phyloP scores from a whole-genome alignment of 352 stramenopile species.

The Phytophthora pistaciae region DNA sequence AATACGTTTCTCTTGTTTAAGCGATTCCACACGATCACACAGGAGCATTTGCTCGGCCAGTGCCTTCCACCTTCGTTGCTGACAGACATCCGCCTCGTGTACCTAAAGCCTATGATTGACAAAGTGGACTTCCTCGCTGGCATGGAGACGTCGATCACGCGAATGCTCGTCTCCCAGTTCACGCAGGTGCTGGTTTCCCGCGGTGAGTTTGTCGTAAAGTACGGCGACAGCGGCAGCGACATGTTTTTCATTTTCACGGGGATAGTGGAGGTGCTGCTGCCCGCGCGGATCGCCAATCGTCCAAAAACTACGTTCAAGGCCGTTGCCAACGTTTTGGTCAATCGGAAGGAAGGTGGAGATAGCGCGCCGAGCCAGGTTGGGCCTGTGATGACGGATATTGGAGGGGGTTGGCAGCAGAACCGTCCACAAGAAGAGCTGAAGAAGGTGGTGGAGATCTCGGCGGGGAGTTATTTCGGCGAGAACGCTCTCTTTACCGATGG shows the following conservation, averaged over 20 bases:
- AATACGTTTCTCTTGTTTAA: conserved; percentile 69
- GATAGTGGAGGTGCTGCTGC: conserved; percentile 48
- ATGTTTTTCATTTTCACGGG: conserved; percentile 80
- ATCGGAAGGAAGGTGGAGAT: background rate
- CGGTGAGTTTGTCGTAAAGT: conserved; percentile 46
- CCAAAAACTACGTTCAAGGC: conserved; percentile 7
- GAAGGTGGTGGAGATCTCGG: conserved; percentile 56
- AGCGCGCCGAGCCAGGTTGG: background rate
- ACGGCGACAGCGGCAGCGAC: conserved; percentile 57
- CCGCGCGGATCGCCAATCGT: conserved; percentile 5
- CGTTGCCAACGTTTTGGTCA: conserved; percentile 2
- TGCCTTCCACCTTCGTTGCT: conserved; percentile 55
- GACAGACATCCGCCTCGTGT: conserved; percentile 54
- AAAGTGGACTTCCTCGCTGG: conserved; percentile 55
- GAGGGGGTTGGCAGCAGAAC: background rate
- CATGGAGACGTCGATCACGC: conserved; percentile 48
- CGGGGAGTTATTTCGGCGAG: conserved; percentile 69
- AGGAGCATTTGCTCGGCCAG: conserved; percentile 52
- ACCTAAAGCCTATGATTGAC: conserved; percentile 54
- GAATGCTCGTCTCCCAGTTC: conserved; percentile 57
- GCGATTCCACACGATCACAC: conserved; percentile 56
- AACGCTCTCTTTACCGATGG: conserved; percentile 64
- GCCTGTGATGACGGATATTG: background rate
- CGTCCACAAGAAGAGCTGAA: conserved; percentile 23
- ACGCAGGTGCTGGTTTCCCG: conserved; percentile 47